These are phyloP conservation scores for Phaseolus coccineus DNA, from an alignment of 331 rosid genomes.

Conservation along the genomic window DNA sequence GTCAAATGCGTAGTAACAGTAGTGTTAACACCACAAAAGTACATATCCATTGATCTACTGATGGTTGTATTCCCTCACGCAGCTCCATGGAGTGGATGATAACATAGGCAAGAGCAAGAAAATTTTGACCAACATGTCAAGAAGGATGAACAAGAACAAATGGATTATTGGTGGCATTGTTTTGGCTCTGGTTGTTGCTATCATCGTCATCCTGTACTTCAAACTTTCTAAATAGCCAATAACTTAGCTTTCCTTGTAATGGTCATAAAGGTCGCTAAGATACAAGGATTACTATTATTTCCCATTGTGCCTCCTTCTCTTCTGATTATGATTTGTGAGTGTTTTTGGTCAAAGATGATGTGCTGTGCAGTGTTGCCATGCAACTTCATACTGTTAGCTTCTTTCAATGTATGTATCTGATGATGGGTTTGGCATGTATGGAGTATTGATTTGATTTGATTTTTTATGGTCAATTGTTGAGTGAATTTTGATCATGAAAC, in stretches of 20 bases:
- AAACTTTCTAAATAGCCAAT: constrained; percentile 65
- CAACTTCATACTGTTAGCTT: constrained; percentile 29
- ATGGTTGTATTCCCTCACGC: constrained; percentile 47
- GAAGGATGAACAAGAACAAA: constrained; percentile 90
- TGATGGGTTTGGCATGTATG: constrained; percentile 43
- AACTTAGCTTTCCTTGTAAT: background rate
- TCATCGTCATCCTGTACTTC: constrained; percentile 76
- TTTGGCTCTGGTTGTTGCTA: constrained; percentile 68
- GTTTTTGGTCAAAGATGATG: constrained; percentile 47
- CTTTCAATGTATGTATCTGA: constrained; percentile 37
- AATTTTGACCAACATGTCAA: constrained; percentile 72
- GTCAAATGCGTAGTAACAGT: background rate
- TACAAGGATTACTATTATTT: constrained; percentile 24
- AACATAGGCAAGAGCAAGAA: constrained; percentile 88
- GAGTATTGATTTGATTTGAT: constrained; percentile 25
- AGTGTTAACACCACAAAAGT: constrained; percentile 2
- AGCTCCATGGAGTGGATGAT: constrained; percentile 96
- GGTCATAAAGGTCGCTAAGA: constrained; percentile 43
- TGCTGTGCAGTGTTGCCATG: constrained; percentile 51
- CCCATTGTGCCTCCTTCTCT: background rate
- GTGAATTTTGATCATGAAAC: constrained; percentile 27
- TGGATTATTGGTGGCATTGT: constrained; percentile 71
- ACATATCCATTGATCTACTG: constrained; percentile 19
- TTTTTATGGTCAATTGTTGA: constrained; percentile 17
- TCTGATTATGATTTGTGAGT: constrained; percentile 57